phyloP scores from a whole-genome alignment of 768 basidiomycete genomes.

The Kwoniella mangroviensis region DNA sequence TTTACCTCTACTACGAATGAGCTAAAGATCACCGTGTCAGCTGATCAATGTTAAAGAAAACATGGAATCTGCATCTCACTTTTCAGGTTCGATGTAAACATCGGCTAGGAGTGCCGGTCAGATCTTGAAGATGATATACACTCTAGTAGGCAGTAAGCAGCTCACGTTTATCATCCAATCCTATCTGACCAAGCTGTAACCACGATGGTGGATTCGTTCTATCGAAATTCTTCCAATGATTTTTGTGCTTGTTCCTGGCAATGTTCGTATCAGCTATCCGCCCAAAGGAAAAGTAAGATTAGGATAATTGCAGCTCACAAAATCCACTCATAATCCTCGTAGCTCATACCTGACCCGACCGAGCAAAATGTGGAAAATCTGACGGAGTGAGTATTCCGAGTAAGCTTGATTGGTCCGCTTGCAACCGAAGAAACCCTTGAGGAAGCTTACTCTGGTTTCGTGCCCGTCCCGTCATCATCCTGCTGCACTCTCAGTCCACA shows the following conservation, averaged over 20 bases:
- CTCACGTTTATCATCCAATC: conserved; percentile 57
- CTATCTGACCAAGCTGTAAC: conserved; percentile 51
- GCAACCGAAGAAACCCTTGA: neutral
- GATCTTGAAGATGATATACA: no score
- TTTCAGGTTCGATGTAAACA: conserved; percentile 83
- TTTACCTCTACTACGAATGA: conserved; percentile 94
- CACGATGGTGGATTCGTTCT: conserved; percentile 74
- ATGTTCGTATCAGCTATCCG: neutral
- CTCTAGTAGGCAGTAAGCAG: no score
- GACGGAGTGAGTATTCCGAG: neutral
- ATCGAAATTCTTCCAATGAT: conserved; percentile 76
- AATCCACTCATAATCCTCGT: conserved; percentile 84
- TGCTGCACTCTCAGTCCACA: conserved; percentile 86
- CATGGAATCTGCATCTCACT: conserved; percentile 62
- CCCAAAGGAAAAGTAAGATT: neutral
- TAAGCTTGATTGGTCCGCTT: neutral
- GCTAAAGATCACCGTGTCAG: conserved; percentile 59
- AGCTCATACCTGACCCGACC: conserved; percentile 86
- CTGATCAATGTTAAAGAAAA: neutral
- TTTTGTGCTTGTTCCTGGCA: conserved; percentile 64
- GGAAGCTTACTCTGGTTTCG: conserved; percentile 65
- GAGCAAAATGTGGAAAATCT: conserved; percentile 88
- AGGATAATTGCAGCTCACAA: conserved; percentile 42
- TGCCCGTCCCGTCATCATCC: conserved; percentile 62
- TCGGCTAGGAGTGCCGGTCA: no score